Evolutionary conservation across 371 early-diverging fungal species (phyloP), one percentile per base, ranked within the genome.

Genomic region (Synchytrium microbalum): DNA sequence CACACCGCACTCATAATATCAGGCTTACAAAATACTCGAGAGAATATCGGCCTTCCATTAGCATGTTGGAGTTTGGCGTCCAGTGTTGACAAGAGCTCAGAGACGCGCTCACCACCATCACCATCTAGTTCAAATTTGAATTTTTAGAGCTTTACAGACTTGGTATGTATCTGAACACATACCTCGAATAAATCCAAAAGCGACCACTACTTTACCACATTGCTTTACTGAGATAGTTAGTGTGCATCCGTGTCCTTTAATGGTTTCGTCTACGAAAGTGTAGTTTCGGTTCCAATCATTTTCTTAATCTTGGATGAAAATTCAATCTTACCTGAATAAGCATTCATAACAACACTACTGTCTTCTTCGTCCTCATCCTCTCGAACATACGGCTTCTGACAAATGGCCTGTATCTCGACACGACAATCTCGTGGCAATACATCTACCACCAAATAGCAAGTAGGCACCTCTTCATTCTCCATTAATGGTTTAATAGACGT

Each of bases 391-490:
- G n/a, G n/a, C n/a, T n/a, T n/a, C n/a, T n/a, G n/a, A n/a, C 26
- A 26, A 69, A 74, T 2, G 58, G 28, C 5, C 66, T 64, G 80
- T 82, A 82, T 29, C 75, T 74, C 31, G 67, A 61, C 29, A 33
- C 58, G 3, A 72, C 80, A 14, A 73, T 56, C 13, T 33, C 70
- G 53, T 79, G 70, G 24, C 70, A 63, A 25, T 57, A 54, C 0
- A 71, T 62, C n/a, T 66, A 56, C 66, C 30, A 64, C 74, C 10
- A 84, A 79, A 67, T 70, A 84, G 28, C 77, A 79, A 54, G 78
- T 71, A 38, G 80, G 79, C 30, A 81, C 52, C 0, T 73, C 68
- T 1, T 69, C 68, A 16, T 19, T 56, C 10, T 10, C 5, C 32
- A 5, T 19, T 19, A 56, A 28, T 24, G 72, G 31, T n/a, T 74